Evolutionary conservation across 1,284 basidiomycete genomes (phyloP).

Genomic region (Rhodotorula mucilaginosa): DNA sequence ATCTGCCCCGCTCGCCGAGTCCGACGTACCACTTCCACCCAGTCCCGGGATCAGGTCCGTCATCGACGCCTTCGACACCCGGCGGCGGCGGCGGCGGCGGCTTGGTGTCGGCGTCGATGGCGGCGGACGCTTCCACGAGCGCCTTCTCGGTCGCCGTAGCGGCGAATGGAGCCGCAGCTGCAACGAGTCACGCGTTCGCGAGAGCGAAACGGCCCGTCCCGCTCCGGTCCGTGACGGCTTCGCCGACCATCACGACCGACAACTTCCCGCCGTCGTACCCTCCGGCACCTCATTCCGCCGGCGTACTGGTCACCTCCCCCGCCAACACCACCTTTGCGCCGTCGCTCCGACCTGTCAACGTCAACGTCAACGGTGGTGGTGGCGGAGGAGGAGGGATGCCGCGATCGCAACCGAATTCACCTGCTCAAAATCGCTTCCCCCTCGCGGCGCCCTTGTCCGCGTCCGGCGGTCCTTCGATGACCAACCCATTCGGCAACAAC

Average conservation of each 20-base stretch:
- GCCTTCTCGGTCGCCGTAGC: neutral
- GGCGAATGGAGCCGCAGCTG: neutral
- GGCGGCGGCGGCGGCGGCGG: neutral
- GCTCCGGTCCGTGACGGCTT: neutral
- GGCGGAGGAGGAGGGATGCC: neutral
- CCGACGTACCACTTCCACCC: slow-evolving; percentile 1
- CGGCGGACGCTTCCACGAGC: neutral
- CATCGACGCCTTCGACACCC: neutral
- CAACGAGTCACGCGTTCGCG: neutral
- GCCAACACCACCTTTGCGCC: neutral
- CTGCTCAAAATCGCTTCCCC: neutral
- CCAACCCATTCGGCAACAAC: no score
- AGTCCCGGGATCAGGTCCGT: neutral
- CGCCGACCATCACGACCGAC: neutral
- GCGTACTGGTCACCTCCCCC: neutral
- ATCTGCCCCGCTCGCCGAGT: slow-evolving; percentile 9
- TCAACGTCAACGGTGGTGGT: no score
- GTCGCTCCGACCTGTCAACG: neutral
- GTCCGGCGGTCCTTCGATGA: neutral
- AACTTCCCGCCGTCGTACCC: neutral
- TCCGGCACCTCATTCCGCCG: neutral
- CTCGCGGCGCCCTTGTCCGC: neutral
- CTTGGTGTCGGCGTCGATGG: neutral
- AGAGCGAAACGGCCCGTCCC: neutral
- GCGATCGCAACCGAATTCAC: neutral